A percentile compares a stretch with the other conserved stretches of the same genome.
phyloP scores from a whole-genome alignment of 768 basidiomycete species.

The Phlegmacium glaucopus region DNA sequence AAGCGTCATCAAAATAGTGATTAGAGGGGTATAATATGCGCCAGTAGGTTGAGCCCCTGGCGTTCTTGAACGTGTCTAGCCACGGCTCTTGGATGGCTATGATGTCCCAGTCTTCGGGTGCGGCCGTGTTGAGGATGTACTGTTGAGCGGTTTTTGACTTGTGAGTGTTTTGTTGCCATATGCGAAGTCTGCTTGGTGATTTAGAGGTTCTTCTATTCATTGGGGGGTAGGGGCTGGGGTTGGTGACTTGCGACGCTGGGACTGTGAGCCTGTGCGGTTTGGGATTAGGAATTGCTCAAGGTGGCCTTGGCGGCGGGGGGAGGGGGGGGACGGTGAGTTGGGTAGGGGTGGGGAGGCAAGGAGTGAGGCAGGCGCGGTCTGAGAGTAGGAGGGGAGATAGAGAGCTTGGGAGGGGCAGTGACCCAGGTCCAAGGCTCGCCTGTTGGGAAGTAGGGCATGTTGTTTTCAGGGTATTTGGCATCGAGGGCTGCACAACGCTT shows the following conservation, averaged over 20 bases:
- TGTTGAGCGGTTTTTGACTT: background rate
- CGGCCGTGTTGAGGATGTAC: background rate
- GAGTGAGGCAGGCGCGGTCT: background rate
- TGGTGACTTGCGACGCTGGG: background rate
- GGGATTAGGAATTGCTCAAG: background rate
- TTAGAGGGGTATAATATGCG: slow-evolving; percentile 6
- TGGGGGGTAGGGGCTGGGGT: background rate
- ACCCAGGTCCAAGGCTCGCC: background rate
- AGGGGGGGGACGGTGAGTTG: background rate
- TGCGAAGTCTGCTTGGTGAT: background rate
- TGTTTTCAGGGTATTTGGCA: no score
- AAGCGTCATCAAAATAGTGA: background rate
- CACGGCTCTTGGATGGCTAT: background rate
- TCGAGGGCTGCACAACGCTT: no score
- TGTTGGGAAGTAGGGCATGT: no score
- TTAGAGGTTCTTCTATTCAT: background rate
- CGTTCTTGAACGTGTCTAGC: background rate
- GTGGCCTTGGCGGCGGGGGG: background rate
- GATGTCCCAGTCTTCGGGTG: background rate
- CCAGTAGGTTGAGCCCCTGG: background rate
- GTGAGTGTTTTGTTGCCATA: no score
- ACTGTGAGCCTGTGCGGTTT: background rate
- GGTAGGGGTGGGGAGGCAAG: background rate
- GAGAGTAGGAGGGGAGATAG: background rate
- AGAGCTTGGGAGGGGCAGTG: background rate